phyloP scores from a whole-genome alignment of 2,329 filamentous ascomycete species.

The Calonectria pauciramosa region DNA sequence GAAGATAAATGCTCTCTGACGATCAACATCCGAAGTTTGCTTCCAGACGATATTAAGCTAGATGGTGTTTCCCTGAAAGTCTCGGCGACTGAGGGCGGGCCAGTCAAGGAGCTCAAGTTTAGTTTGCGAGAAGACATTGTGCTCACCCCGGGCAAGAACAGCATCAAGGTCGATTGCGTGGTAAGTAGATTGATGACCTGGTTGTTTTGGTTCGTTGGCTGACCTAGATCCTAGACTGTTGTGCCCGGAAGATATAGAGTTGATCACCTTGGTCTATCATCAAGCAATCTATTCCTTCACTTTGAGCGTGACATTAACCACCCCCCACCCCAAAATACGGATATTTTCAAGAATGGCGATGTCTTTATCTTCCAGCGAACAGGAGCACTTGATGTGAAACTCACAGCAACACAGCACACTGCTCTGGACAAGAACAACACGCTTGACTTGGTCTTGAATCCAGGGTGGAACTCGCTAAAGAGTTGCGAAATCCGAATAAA shows the following conservation, averaged over 20 bases:
- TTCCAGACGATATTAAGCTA: slow-evolving; percentile 78
- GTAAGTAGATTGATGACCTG: slow-evolving; percentile 51
- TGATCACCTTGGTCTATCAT: slow-evolving; percentile 76
- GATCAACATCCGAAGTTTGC: slow-evolving; percentile 77
- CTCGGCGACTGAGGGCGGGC: slow-evolving; percentile 66
- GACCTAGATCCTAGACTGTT: slow-evolving; percentile 61
- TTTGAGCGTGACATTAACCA: slow-evolving; percentile 72
- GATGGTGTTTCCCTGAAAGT: slow-evolving; percentile 76
- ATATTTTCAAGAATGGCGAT: slow-evolving; percentile 70
- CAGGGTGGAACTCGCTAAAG: slow-evolving; percentile 80
- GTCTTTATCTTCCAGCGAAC: slow-evolving; percentile 81
- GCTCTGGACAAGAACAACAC: slow-evolving; percentile 85
- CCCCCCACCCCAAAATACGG: slow-evolving; percentile 59
- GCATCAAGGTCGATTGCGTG: slow-evolving; percentile 52
- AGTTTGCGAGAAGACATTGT: slow-evolving; percentile 44
- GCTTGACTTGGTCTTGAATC: slow-evolving; percentile 79
- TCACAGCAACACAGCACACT: slow-evolving; percentile 77
- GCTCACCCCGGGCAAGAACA: slow-evolving; percentile 64
- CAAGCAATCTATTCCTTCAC: slow-evolving; percentile 74
- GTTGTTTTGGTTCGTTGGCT: background rate
- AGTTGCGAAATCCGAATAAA: slow-evolving; percentile 73
- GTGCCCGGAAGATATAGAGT: slow-evolving; percentile 82
- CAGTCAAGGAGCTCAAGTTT: slow-evolving; percentile 70
- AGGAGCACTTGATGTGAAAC: slow-evolving; percentile 76
- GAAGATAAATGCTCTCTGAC: slow-evolving; percentile 82